Percentiles rank a stretch among this genome's conserved stretches.
These are phyloP conservation scores for Isabelozyma heimii DNA, from an alignment of 805 yeast species.

Conservation along the genomic window DNA sequence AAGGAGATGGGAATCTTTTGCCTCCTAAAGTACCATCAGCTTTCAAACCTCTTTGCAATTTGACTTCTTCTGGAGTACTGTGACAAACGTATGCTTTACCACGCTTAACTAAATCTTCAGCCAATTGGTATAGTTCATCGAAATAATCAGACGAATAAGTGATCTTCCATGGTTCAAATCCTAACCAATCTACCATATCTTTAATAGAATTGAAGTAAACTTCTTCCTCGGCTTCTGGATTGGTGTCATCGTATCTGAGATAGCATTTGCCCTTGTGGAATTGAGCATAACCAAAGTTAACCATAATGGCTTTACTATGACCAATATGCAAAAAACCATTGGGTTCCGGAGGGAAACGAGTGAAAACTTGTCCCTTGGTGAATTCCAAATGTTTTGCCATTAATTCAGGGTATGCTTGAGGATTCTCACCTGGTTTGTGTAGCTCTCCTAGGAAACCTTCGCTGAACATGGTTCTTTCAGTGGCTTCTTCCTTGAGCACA, in stretches of 20 bases:
- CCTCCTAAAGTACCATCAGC: slow-evolving; percentile 95
- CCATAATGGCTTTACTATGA: slow-evolving; percentile 96
- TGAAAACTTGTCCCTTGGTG: slow-evolving; percentile 80
- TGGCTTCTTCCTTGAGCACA: neutral
- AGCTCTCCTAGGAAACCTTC: slow-evolving; percentile 96
- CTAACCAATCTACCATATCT: slow-evolving; percentile 89
- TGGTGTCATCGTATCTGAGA: slow-evolving; percentile 94
- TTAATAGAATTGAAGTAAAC: slow-evolving; percentile 80
- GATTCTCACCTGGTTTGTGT: slow-evolving; percentile 94
- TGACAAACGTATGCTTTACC: slow-evolving; percentile 90
- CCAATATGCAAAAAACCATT: slow-evolving; percentile 97
- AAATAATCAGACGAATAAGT: slow-evolving; percentile 97
- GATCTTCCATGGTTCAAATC: slow-evolving; percentile 89
- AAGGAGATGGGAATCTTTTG: slow-evolving; percentile 77
- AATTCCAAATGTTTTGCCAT: slow-evolving; percentile 76
- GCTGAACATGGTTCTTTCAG: slow-evolving; percentile 72
- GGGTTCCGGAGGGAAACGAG: slow-evolving; percentile 99
- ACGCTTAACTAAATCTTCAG: slow-evolving; percentile 70
- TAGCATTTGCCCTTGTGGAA: slow-evolving; percentile 84
- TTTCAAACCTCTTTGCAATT: slow-evolving; percentile 83
- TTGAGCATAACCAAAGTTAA: slow-evolving; percentile 95
- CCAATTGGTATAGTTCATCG: slow-evolving; percentile 82
- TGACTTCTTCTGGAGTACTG: slow-evolving; percentile 89
- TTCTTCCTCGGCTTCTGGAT: slow-evolving; percentile 98
- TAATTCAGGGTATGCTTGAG: slow-evolving; percentile 83